phyloP scores from a whole-genome alignment of 805 yeast genomes.

The Danielia reshetovae region DNA sequence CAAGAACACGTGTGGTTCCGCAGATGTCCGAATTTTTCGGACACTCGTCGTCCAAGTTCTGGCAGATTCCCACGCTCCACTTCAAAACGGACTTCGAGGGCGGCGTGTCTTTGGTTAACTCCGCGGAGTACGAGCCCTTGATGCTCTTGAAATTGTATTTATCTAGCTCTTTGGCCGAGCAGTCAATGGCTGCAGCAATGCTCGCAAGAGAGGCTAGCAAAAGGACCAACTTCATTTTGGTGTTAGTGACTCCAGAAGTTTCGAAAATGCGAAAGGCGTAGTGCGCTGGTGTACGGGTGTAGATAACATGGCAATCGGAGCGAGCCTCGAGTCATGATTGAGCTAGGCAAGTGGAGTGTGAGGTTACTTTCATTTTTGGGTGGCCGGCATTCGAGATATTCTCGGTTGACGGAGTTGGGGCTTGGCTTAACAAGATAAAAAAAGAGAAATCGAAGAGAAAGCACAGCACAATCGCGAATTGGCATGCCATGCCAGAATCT shows the following conservation, averaged over 20 bases:
- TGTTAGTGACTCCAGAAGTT: too few relatives aligned
- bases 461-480: too few relatives aligned
- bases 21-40: slow-evolving; percentile 73
- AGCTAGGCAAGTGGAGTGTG: too few relatives aligned
- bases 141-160: slow-evolving; percentile 43
- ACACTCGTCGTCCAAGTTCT: slow-evolving; percentile 45
- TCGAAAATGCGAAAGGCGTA: background rate
- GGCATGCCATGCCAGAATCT: too few relatives aligned
- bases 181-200: slow-evolving; percentile 25
- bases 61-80: slow-evolving; percentile 76
- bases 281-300: slow-evolving; percentile 1
- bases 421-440: too few relatives aligned
- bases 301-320: too few relatives aligned
- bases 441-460: too few relatives aligned
- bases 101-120: slow-evolving; percentile 57
- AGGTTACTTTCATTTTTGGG: too few relatives aligned
- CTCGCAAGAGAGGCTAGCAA: slow-evolving; percentile 6
- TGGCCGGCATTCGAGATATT: too few relatives aligned
- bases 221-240: too few relatives aligned
- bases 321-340: too few relatives aligned
- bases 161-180: slow-evolving; percentile 32
- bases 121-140: slow-evolving; percentile 46
- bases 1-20: slow-evolving; percentile 56
- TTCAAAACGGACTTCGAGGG: slow-evolving; percentile 62
- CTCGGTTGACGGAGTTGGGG: too few relatives aligned